Percentiles rank a stretch among this genome's conserved stretches.
These are phyloP conservation scores for Umbelopsis ramanniana DNA, from an alignment of 192 early-diverging fungal genomes.

Conservation along the genomic window DNA sequence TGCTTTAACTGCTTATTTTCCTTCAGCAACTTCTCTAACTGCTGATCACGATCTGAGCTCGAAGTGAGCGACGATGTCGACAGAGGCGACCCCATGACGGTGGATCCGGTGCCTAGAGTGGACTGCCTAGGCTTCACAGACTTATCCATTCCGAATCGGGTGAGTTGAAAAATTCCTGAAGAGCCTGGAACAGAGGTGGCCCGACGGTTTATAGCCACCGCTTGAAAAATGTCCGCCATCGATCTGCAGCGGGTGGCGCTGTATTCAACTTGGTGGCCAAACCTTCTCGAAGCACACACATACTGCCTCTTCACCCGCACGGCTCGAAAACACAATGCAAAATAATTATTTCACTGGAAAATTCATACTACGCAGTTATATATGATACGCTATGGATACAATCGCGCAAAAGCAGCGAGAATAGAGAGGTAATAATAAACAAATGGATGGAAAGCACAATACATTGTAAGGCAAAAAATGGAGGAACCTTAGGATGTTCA, in stretches of 20 bases:
- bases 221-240: not conserved
- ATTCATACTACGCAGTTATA: not conserved
- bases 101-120: not conserved
- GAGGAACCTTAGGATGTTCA: not conserved
- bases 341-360: not conserved
- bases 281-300: too few species aligned
- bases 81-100: not conserved
- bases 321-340: too few species aligned
- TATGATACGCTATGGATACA: conserved; percentile 18
- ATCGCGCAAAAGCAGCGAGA: too few species aligned
- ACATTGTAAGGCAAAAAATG: not conserved
- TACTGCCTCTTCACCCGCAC: too few species aligned
- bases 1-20: conserved; percentile 76
- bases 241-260: not conserved
- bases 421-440: not conserved
- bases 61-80: not conserved
- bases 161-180: not conserved
- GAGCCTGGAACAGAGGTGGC: not conserved
- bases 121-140: conserved; percentile 4
- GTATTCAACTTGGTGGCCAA: not conserved
- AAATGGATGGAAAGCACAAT: not conserved
- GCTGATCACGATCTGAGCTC: conserved; percentile 47
- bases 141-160: conserved; percentile 13
- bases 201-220: not conserved
- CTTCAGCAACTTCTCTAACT: conserved; percentile 61